Evolutionary conservation across 371 early-diverging fungal genomes (phyloP).

Genomic region (Syncephalastrum sp.): DNA sequence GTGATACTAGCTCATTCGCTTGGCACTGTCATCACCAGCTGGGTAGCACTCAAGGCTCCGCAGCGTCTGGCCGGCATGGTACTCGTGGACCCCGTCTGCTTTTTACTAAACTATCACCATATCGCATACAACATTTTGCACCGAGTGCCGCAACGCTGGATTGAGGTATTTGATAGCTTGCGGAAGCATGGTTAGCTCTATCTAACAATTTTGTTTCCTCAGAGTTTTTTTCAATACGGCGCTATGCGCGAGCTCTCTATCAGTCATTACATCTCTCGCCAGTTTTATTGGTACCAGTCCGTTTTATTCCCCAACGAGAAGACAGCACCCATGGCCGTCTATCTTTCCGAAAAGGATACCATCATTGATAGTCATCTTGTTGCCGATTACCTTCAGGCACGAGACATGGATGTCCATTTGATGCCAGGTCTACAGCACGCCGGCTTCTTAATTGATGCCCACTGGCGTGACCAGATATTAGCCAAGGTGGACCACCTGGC

Average conservation of each 20-base stretch:
- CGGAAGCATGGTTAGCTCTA: neutral
- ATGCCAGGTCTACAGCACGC: slow-evolving; percentile 55
- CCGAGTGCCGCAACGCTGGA: slow-evolving; percentile 48
- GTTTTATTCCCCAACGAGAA: slow-evolving; percentile 36
- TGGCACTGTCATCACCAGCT: slow-evolving; percentile 55
- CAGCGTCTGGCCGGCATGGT: slow-evolving; percentile 50
- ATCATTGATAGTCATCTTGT: slow-evolving; percentile 41
- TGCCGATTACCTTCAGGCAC: slow-evolving; percentile 26
- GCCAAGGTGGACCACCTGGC: slow-evolving; percentile 24
- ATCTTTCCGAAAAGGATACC: slow-evolving; percentile 46
- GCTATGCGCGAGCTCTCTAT: slow-evolving; percentile 66
- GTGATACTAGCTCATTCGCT: slow-evolving; percentile 66
- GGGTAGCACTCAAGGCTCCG: slow-evolving; percentile 46
- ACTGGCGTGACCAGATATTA: slow-evolving; percentile 37
- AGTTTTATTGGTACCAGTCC: slow-evolving; percentile 63
- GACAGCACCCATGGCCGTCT: slow-evolving; percentile 15
- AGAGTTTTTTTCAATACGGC: slow-evolving; percentile 53
- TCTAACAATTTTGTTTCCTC: neutral
- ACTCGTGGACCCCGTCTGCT: slow-evolving; percentile 72
- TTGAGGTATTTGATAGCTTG: slow-evolving; percentile 35
- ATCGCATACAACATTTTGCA: slow-evolving; percentile 71
- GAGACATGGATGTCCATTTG: slow-evolving; percentile 21
- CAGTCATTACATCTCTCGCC: slow-evolving; percentile 60
- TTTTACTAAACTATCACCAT: slow-evolving; percentile 59
- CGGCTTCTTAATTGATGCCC: slow-evolving; percentile 37